Base-by-base conservation (phyloP, 352 stramenopile species). In the Globisporangium recalcitrans region DNA sequence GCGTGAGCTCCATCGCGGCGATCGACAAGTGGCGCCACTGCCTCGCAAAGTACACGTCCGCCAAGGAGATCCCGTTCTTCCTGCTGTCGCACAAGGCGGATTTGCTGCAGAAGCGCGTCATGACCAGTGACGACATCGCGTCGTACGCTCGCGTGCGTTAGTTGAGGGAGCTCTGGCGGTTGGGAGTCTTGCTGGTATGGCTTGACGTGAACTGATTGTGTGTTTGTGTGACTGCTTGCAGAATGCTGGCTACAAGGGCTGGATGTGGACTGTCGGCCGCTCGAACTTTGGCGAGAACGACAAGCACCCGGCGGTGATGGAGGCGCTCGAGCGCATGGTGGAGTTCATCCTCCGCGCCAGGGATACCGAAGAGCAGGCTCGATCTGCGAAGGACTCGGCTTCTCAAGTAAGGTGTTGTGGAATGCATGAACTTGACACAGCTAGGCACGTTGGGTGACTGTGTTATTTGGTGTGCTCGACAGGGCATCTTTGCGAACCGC, bases 81-180 rank as follows among this genome's bases (percentile, higher is more conserved):
- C 65, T 95, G 21, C 71, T 95, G 9, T 82, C 77, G 47, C 85
- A 95, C 69, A 95, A 95, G 60, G 85, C 85, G 1, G 85, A 95
- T 51, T 63, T 92, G 65, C 67, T 91, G 24, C 85, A 91, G 63
- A 93, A 95, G 58, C 78, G 85, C 21, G 82, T 95, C 63, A 93
- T 95, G 82, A 87, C 74, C 27, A 95, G 83, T 48, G 82, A 93
- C 53, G 85, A 95, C 59, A 95, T 95, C 58, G 83, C 78, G 44
- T 79, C 84, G 4, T 95, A 95, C 53, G 74, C 69, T 24, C 72
- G 85, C 62, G 61, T 76, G 70, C 29, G 78, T 73, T 6, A 3
- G 11, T 24, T n/a, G n/a, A n/a, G n/a, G n/a, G 52, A 62, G 7
- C 5, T 29, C 10, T 34, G 16, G 8, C n/a, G 14, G 4, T 31